A percentile compares a stretch with the other conserved stretches of the same genome.
phyloP scores from a whole-genome alignment of 176 grass and related monocot genomes.

The Hordeum marinum region DNA sequence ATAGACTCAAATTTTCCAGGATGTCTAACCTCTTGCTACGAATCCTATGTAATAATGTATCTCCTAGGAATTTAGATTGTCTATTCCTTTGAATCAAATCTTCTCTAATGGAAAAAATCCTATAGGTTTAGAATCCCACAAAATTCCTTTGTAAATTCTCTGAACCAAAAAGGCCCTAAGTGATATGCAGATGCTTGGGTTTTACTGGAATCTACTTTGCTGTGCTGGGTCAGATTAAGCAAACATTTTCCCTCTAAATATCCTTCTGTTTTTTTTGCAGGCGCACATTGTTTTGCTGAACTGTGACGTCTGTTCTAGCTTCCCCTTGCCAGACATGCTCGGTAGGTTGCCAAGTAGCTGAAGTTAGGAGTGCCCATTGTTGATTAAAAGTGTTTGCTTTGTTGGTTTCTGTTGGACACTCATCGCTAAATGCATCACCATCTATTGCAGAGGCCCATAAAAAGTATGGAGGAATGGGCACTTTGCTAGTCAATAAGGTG shows the following conservation, averaged over 20 bases:
- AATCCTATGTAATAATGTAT: not conserved
- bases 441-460: conserved; percentile 90
- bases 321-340: conserved; percentile 88
- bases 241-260: not conserved
- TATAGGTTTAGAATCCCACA: not conserved
- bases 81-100: not conserved
- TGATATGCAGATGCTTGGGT: not conserved
- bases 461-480: conserved; percentile 92
- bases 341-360: conserved; percentile 51
- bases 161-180: not conserved
- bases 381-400: not conserved
- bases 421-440: conserved; percentile 8
- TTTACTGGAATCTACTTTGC: not conserved
- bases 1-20: not conserved
- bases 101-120: not conserved
- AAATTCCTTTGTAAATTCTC: not conserved
- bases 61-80: not conserved
- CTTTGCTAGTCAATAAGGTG: conserved; percentile 94
- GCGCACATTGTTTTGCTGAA: conserved; percentile 98
- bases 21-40: not conserved
- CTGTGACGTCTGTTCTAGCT: conserved; percentile 96
- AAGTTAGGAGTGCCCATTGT: not conserved
- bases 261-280: conserved; percentile 43
- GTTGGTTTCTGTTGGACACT: not conserved
- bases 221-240: not conserved